phyloP scores from a whole-genome alignment of 1,139 yeast genomes.

The Protomyces macrosporus region DNA sequence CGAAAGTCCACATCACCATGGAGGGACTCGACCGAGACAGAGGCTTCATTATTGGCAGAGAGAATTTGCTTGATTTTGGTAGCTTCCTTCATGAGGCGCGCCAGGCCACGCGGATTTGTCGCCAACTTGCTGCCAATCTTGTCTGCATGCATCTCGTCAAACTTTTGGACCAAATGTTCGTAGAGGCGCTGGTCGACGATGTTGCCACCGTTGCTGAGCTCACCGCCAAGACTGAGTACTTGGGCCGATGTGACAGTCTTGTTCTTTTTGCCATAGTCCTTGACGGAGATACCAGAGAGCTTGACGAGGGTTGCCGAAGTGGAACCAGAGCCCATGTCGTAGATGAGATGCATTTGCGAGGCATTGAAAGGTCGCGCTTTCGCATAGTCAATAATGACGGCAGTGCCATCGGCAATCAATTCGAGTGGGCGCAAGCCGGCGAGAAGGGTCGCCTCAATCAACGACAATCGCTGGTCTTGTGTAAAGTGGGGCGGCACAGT shows the following conservation, averaged over 20 bases:
- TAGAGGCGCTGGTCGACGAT: conserved; percentile 61
- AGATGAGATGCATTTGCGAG: conserved; percentile 62
- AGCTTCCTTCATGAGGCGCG: conserved; percentile 71
- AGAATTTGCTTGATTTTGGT: conserved; percentile 81
- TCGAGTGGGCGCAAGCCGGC: conserved; percentile 65
- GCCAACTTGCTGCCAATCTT: conserved; percentile 38
- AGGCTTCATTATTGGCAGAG: conserved; percentile 79
- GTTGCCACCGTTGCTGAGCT: conserved; percentile 67
- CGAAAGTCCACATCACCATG: conserved; percentile 69
- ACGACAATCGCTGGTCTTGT: conserved; percentile 62
- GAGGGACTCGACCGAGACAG: conserved; percentile 45
- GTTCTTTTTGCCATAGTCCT: conserved; percentile 37
- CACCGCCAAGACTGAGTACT: conserved; percentile 67
- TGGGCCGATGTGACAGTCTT: conserved; percentile 31
- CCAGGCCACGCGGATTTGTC: conserved; percentile 47
- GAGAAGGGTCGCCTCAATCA: conserved; percentile 65
- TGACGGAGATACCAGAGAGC: conserved; percentile 45
- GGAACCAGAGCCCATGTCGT: conserved; percentile 91
- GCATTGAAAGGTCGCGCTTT: conserved; percentile 44
- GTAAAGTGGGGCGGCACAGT: conserved; percentile 71
- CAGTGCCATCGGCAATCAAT: conserved; percentile 76
- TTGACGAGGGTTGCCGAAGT: conserved; percentile 80
- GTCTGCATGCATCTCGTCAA: conserved; percentile 36
- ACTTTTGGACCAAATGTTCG: conserved; percentile 54
- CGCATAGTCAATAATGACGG: conserved; percentile 76